phyloP scores from a whole-genome alignment of 257 asterid genomes.

The Nicotiana benthamiana region DNA sequence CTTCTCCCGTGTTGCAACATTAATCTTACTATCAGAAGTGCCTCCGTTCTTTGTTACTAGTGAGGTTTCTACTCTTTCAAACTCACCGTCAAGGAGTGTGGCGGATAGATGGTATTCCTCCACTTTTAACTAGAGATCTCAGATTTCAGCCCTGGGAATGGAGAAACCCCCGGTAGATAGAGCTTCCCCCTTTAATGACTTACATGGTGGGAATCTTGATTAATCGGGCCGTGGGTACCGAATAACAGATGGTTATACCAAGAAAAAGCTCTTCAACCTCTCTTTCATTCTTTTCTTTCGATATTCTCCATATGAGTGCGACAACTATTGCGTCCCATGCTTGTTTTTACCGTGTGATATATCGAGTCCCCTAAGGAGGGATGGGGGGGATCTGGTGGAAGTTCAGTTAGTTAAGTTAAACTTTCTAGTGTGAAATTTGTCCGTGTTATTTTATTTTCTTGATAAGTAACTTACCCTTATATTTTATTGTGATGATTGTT shows the following conservation, averaged over 20 bases:
- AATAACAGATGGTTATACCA: no score
- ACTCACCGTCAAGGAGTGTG: background rate
- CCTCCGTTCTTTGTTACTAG: background rate
- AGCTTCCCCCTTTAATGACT: background rate
- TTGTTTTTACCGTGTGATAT: no score
- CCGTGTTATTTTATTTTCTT: background rate
- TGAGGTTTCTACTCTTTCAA: background rate
- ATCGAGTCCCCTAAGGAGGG: background rate
- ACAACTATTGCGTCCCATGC: no score
- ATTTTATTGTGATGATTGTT: background rate
- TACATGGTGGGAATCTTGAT: no score
- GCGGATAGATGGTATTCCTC: background rate
- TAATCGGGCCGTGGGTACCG: no score
- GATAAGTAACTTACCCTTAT: conserved; percentile 1
- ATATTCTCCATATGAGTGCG: no score
- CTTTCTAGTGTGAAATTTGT: background rate
- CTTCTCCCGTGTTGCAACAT: background rate
- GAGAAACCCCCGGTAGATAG: background rate
- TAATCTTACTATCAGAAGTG: background rate
- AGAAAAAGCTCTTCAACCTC: no score
- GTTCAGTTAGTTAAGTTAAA: background rate
- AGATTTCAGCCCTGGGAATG: background rate
- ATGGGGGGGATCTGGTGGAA: background rate
- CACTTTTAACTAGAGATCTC: background rate
- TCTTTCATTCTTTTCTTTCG: no score